Evolutionary conservation across 371 early-diverging fungal genomes (phyloP).

Genomic region (Cokeromyces recurvatus): DNA sequence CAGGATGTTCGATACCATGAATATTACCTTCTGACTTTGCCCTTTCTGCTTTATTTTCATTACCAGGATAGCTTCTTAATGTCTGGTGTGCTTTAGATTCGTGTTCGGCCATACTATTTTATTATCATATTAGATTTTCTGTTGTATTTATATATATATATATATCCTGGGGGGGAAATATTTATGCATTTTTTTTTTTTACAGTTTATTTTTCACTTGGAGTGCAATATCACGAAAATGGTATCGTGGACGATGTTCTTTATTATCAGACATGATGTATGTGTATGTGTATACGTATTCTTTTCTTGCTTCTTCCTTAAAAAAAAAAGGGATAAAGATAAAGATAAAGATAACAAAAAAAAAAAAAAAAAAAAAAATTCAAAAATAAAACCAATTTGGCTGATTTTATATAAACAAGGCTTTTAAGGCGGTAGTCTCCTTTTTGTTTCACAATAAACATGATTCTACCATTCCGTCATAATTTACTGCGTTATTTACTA

Average conservation of each 20-base stretch:
- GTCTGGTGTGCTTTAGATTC: constrained; percentile 30
- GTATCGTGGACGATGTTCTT: constrained; percentile 1
- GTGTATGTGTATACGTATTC: too few species aligned
- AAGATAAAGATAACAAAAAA: too few species aligned
- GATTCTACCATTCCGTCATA: too few species aligned
- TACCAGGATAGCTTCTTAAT: constrained; percentile 34
- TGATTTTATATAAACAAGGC: too few species aligned
- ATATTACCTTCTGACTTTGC: constrained; percentile 11
- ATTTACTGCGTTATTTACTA: too few species aligned
- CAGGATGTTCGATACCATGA: constrained; percentile 39
- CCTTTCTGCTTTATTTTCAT: constrained; percentile 14
- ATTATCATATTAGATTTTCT: too few species aligned
- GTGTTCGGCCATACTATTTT: constrained; percentile 11
- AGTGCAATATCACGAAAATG: constrained; percentile 20
- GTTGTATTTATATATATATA: not conserved
- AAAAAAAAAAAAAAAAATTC: too few species aligned
- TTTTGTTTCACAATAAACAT: too few species aligned
- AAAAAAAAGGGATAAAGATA: too few species aligned
- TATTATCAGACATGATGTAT: not conserved
- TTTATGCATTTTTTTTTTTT: not conserved
- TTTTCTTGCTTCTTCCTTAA: too few species aligned
- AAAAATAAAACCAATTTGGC: too few species aligned
- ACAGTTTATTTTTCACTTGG: constrained; percentile 13
- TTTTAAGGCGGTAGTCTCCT: too few species aligned
- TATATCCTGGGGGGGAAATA: not conserved